Base-by-base conservation (phyloP, 148 eudicot species). In the Rheum nobile region DNA sequence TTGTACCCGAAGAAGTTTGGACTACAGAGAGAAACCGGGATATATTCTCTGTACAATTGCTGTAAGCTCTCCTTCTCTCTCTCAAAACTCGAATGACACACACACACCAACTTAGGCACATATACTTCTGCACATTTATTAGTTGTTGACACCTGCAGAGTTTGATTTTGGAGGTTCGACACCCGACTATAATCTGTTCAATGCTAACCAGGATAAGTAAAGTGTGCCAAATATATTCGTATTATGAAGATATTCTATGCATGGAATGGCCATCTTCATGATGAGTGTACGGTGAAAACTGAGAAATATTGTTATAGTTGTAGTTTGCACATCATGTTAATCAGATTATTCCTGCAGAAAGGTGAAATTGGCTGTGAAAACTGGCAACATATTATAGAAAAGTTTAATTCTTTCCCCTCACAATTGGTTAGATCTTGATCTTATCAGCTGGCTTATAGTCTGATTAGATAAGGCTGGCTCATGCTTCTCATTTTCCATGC, bases 21-120 rank as follows among this genome's bases (percentile, higher is more conserved):
- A 91, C 59, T 81, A 79, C 71, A 81, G 98, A 76, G 98, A 95
- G 90, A 91, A 95, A 78, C 88, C 98, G 1, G 98, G 93, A 77
- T 95, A 91, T 71, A 75, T 91, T 71, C 88, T 86, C 71, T 91
- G 92, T 86, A 76, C 90, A 9, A 70, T 95, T 75, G 97, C 87
- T 73, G 98, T 95, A 83, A 87, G 91, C 75, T 39, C 19, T 77
- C 28, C 39, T 61, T 28, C 29, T 47, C 68, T 72, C 37, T 68
- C 54, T 68, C 77, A 21, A 54, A 54, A 54, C 21, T 8, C 0
- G 21, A n/a, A 48, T 2, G 4, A n/a, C 2, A 4, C 22, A n/a
- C 7, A 5, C 8, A 9, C 9, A 52, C 8, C 57, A 54, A 7
- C 8, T 55, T n/a, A n/a, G n/a, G n/a, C n/a, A n/a, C n/a, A n/a